Evolutionary conservation across 192 early-diverging fungal genomes (phyloP).

Genomic region (Backusella tuberculispora): DNA sequence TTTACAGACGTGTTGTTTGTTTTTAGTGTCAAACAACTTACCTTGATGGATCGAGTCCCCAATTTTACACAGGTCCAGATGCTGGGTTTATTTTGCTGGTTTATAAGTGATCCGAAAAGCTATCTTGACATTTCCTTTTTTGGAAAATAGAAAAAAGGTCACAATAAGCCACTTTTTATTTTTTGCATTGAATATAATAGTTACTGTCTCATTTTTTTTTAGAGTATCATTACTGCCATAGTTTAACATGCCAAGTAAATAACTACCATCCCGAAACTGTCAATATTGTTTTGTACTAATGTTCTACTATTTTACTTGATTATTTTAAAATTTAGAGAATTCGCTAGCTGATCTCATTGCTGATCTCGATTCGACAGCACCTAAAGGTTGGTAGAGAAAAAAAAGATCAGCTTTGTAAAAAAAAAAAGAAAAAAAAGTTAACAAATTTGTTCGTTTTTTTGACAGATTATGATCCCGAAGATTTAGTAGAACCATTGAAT

Average conservation of each 20-base stretch:
- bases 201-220: background rate
- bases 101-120: too few relatives aligned
- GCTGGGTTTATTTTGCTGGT: too few relatives aligned
- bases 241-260: conserved; percentile 10
- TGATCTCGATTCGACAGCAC: conserved; percentile 57
- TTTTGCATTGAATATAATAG: background rate
- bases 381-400: conserved; percentile 45
- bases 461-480: conserved; percentile 75
- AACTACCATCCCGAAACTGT: background rate
- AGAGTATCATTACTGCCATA: background rate
- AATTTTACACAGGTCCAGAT: too few relatives aligned
- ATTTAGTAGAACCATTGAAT: conserved; percentile 44
- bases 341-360: conserved; percentile 55
- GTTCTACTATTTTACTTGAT: background rate
- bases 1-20: too few relatives aligned
- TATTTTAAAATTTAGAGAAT: conserved; percentile 39
- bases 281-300: background rate
- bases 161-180: background rate
- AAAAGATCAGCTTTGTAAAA: background rate
- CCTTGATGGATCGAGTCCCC: too few relatives aligned
- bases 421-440: background rate
- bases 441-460: background rate
- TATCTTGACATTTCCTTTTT: too few relatives aligned
- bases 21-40: too few relatives aligned
- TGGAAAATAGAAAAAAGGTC: background rate